Conservation (phyloP, 2,329 filamentous ascomycete species). For the Trichoderma breve region DNA sequence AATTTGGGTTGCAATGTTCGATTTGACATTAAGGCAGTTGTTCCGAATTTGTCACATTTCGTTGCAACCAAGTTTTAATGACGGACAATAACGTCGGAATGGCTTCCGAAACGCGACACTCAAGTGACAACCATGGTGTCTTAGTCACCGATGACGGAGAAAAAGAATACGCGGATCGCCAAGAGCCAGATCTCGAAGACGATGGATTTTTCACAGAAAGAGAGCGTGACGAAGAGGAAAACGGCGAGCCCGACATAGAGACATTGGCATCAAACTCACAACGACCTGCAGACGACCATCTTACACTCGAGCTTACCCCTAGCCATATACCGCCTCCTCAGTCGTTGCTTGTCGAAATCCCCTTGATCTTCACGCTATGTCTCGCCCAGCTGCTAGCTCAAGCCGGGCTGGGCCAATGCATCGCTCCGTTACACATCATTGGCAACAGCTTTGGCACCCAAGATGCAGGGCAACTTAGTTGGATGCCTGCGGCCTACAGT, state of each 20-base stretch:
- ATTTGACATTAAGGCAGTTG: background rate
- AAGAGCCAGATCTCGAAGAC: background rate
- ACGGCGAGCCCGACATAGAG: background rate
- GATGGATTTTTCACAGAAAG: background rate
- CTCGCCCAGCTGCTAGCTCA: slow-evolving; percentile 27
- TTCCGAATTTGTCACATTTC: background rate
- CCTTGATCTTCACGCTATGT: slow-evolving; percentile 23
- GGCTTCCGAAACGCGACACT: background rate
- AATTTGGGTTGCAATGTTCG: background rate
- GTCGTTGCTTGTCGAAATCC: background rate
- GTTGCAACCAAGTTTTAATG: background rate
- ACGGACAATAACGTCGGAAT: background rate
- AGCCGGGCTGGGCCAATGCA: slow-evolving; percentile 23
- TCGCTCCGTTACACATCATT: slow-evolving; percentile 40
- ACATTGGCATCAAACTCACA: background rate
- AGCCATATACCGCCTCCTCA: slow-evolving; percentile 6
- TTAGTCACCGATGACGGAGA: background rate
- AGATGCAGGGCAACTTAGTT: slow-evolving; percentile 44
- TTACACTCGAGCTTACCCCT: slow-evolving; percentile 7
- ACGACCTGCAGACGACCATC: background rate
- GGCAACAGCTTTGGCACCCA: slow-evolving; percentile 40
- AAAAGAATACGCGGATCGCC: background rate
- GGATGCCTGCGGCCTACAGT: slow-evolving; percentile 54
- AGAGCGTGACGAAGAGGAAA: background rate
- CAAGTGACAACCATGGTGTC: background rate